Percentiles rank a stretch among this genome's conserved stretches.
Conservation (phyloP, 208 protist genomes). For the Phytomonas sp. region DNA sequence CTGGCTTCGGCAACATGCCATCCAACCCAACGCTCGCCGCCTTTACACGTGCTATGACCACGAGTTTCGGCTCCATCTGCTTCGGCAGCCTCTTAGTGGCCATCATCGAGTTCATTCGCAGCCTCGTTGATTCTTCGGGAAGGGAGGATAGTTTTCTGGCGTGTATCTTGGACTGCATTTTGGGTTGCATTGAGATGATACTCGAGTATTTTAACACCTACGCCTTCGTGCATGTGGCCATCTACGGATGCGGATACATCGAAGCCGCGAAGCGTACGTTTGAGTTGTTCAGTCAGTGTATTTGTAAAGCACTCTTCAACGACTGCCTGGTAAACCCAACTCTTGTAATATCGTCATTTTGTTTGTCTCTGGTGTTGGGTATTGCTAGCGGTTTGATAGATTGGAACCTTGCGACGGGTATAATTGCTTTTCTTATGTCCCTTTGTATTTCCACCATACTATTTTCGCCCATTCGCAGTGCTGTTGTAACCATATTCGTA, state of each 20-base stretch:
- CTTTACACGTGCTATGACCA: constrained; percentile 70
- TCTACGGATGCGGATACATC: constrained; percentile 90
- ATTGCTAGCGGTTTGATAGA: constrained; percentile 28
- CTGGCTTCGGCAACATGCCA: constrained; percentile 52
- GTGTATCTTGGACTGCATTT: constrained; percentile 34
- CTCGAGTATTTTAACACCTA: constrained; percentile 89
- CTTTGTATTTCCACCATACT: constrained; percentile 51
- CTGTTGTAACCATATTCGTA: constrained; percentile 82
- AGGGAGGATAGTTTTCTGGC: constrained; percentile 26
- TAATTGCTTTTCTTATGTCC: constrained; percentile 43
- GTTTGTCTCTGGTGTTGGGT: constrained; percentile 41
- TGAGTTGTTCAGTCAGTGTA: constrained; percentile 63
- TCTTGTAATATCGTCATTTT: constrained; percentile 46
- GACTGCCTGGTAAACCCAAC: constrained; percentile 74
- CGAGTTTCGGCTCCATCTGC: constrained; percentile 87
- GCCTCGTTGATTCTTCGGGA: constrained; percentile 28
- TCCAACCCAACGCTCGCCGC: constrained; percentile 56
- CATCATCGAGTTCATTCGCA: constrained; percentile 69
- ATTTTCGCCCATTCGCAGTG: constrained; percentile 59
- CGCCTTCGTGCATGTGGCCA: constrained; percentile 89
- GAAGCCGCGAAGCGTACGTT: constrained; percentile 84
- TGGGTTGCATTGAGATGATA: constrained; percentile 64
- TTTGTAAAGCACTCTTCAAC: constrained; percentile 84
- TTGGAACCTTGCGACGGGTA: constrained; percentile 21
- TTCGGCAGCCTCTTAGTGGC: constrained; percentile 89